A percentile compares a stretch with the other conserved stretches of the same genome.
Evolutionary conservation across 352 stramenopile species (phyloP).

Genomic region (Phytophthora sp.): DNA sequence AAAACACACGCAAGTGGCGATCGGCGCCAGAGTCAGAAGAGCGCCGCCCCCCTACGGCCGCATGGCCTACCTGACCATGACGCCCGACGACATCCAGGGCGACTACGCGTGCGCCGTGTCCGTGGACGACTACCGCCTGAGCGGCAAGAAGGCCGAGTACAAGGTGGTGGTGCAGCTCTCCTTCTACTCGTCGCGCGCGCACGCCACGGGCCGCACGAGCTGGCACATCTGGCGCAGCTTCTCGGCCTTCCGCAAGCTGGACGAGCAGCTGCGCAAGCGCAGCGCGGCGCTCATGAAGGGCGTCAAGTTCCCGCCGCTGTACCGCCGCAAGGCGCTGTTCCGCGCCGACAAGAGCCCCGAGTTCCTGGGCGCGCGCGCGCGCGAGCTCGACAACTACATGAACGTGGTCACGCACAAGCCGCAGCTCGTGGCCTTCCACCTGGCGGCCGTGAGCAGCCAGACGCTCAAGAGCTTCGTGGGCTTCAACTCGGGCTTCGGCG

Average conservation of each 20-base stretch:
- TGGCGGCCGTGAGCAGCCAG: constrained; percentile 73
- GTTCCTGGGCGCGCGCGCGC: constrained; percentile 65
- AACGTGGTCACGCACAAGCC: constrained; percentile 61
- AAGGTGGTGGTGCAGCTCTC: constrained; percentile 72
- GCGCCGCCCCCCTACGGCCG: not conserved
- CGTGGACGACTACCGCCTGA: constrained; percentile 76
- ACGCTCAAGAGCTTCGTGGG: constrained; percentile 83
- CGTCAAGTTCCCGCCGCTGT: constrained; percentile 84
- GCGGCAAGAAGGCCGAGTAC: constrained; percentile 81
- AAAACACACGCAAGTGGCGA: not conserved
- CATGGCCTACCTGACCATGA: constrained; percentile 53
- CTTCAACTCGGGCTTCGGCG: constrained; percentile 77
- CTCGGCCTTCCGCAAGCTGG: constrained; percentile 80
- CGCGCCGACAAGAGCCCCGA: constrained; percentile 65
- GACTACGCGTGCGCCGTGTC: constrained; percentile 67
- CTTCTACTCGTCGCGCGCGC: constrained; percentile 81
- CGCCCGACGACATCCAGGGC: constrained; percentile 83
- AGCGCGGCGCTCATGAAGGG: constrained; percentile 76
- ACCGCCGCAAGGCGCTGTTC: constrained; percentile 74
- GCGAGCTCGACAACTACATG: constrained; percentile 84
- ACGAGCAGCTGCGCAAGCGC: constrained; percentile 81
- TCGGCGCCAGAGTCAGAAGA: not conserved
- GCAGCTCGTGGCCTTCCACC: constrained; percentile 77
- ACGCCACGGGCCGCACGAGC: constrained; percentile 63
- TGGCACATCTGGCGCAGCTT: constrained; percentile 89